These are phyloP conservation scores for Wolfiporia cocos DNA, from an alignment of 1,284 basidiomycete genomes.

Conservation along the genomic window DNA sequence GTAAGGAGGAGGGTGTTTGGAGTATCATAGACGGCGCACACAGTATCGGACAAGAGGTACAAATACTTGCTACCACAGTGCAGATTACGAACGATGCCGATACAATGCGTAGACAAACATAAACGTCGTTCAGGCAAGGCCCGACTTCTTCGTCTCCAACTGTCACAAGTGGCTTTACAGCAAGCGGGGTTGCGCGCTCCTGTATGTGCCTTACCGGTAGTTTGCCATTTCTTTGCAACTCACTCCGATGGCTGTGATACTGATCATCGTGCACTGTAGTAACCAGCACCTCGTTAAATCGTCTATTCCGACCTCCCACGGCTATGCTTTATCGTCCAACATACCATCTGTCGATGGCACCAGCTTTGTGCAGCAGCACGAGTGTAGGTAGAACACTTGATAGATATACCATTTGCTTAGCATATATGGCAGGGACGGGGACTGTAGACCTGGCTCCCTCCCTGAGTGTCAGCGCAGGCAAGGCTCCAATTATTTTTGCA, in stretches of 20 bases:
- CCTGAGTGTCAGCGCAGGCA: slow-evolving; percentile 52
- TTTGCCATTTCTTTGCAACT: slow-evolving; percentile 8
- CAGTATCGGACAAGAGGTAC: slow-evolving; percentile 52
- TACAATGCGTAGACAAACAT: slow-evolving; percentile 41
- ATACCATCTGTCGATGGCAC: slow-evolving; percentile 17
- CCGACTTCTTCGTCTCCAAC: slow-evolving; percentile 83
- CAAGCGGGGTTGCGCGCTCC: slow-evolving; percentile 64
- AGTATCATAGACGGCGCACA: slow-evolving; percentile 84
- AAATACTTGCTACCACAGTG: neutral
- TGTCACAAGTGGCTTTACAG: slow-evolving; percentile 83
- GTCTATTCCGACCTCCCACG: slow-evolving; percentile 66
- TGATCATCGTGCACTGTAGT: no score
- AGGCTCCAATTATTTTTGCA: slow-evolving; percentile 8
- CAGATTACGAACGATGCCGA: no score
- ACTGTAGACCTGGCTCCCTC: slow-evolving; percentile 54
- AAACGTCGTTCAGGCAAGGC: slow-evolving; percentile 50
- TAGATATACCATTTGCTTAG: neutral
- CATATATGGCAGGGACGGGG: slow-evolving; percentile 53
- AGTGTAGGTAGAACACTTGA: slow-evolving; percentile 35
- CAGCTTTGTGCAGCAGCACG: slow-evolving; percentile 54
- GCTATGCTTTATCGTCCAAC: slow-evolving; percentile 42
- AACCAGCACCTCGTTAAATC: slow-evolving; percentile 78
- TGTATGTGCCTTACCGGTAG: slow-evolving; percentile 77
- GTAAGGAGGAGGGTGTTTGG: slow-evolving; percentile 60
- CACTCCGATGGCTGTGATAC: no score